Conservation (phyloP, 805 yeast species). For the Nakazawaea anatomiae region DNA sequence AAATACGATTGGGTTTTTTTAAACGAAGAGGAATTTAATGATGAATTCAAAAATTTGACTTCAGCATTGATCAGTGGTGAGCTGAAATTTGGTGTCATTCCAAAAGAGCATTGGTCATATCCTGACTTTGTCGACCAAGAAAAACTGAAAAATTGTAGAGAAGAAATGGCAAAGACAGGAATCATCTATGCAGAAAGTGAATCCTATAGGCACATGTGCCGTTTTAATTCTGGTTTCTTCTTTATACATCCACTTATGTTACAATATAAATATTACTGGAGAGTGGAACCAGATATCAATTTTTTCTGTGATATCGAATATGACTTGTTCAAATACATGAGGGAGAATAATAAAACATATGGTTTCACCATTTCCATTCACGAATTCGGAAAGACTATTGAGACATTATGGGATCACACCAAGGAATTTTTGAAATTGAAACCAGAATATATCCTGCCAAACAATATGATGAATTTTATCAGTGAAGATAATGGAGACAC, state of each 20-base stretch:
- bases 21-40: constrained; percentile 71
- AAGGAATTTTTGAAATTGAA: constrained; percentile 35
- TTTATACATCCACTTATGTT: constrained; percentile 51
- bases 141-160: constrained; percentile 59
- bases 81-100: constrained; percentile 67
- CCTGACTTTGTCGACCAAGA: constrained; percentile 76
- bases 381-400: constrained; percentile 59
- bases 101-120: constrained; percentile 78
- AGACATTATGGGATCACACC: constrained; percentile 55
- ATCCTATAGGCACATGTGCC: constrained; percentile 42
- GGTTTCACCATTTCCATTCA: constrained; percentile 65
- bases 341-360: constrained; percentile 46
- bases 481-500: constrained; percentile 56
- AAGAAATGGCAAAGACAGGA: constrained; percentile 38
- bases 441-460: constrained; percentile 33
- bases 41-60: constrained; percentile 58
- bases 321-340: constrained; percentile 59
- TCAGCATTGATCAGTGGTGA: constrained; percentile 54
- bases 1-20: constrained; percentile 92
- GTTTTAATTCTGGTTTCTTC: constrained; percentile 46
- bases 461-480: constrained; percentile 59
- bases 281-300: constrained; percentile 67
- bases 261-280: constrained; percentile 67
- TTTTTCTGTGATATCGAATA: constrained; percentile 55
- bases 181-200: constrained; percentile 36